Evolutionary conservation across 140 eudicot genomes (phyloP).

Genomic region (Oenanthe javanica): DNA sequence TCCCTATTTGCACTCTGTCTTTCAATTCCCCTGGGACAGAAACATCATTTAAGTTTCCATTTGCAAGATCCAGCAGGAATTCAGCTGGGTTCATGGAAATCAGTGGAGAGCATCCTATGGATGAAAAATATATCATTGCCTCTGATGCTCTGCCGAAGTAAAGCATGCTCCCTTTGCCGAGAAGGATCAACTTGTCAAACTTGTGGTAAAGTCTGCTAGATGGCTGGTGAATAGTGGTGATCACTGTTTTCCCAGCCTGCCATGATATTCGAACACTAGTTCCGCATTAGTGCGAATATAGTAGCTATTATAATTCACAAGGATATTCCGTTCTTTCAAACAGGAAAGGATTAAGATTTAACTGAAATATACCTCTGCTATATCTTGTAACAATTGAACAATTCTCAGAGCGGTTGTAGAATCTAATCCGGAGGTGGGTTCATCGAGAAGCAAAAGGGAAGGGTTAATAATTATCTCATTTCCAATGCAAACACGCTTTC

Average conservation of each 20-base stretch:
- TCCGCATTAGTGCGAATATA: neutral
- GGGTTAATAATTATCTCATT: constrained; percentile 41
- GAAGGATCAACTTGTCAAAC: constrained; percentile 39
- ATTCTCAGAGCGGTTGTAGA: constrained; percentile 38
- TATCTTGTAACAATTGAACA: constrained; percentile 25
- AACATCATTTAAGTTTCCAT: constrained; percentile 36
- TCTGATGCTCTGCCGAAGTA: constrained; percentile 42
- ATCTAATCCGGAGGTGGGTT: constrained; percentile 49
- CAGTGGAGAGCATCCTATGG: constrained; percentile 38
- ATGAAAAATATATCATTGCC: constrained; percentile 42
- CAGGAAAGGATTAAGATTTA: neutral
- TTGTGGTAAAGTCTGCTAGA: constrained; percentile 48
- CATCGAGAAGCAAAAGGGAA: constrained; percentile 41
- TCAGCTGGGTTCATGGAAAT: constrained; percentile 49
- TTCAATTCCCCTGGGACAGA: constrained; percentile 39
- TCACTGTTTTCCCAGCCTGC: constrained; percentile 40
- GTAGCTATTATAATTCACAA: neutral
- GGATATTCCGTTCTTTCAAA: neutral
- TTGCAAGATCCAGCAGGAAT: constrained; percentile 42
- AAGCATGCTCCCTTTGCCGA: constrained; percentile 41
- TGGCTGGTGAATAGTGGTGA: constrained; percentile 49
- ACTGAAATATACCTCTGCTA: constrained; percentile 24
- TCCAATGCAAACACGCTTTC: constrained; percentile 40
- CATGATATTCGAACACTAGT: neutral
- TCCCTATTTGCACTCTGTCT: constrained; percentile 24